These are phyloP conservation scores for Globisporangium mamillatum DNA, from an alignment of 352 stramenopile species.

Conservation along the genomic window DNA sequence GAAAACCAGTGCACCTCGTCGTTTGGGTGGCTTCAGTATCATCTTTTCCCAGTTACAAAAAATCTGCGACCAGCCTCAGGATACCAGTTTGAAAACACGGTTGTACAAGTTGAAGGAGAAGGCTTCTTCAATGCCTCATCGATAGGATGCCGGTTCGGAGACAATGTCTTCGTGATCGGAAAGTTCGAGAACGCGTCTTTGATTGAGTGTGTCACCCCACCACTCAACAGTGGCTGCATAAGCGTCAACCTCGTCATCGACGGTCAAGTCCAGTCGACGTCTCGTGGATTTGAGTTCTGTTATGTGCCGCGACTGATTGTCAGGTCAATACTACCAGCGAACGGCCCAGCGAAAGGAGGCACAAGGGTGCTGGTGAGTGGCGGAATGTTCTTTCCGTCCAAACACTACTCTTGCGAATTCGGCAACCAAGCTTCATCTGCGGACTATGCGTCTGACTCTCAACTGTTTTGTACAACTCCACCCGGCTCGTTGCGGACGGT, in stretches of 20 bases:
- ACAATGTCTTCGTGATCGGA: not conserved
- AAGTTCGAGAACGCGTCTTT: constrained; percentile 5
- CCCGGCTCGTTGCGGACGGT: constrained; percentile 20
- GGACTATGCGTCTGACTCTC: constrained; percentile 23
- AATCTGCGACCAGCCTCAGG: constrained; percentile 18
- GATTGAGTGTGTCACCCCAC: constrained; percentile 21
- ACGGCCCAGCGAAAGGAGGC: constrained; percentile 30
- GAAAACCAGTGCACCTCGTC: constrained; percentile 20
- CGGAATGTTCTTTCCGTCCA: constrained; percentile 21
- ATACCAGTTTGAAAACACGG: constrained; percentile 13
- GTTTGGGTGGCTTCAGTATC: constrained; percentile 18
- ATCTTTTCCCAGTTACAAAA: constrained; percentile 18
- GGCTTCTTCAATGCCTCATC: constrained; percentile 21
- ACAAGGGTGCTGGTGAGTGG: constrained; percentile 38
- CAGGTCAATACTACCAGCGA: constrained; percentile 29
- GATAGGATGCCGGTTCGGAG: constrained; percentile 7
- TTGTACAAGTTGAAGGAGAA: constrained; percentile 9
- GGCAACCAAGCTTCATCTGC: constrained; percentile 18
- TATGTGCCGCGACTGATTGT: constrained; percentile 12
- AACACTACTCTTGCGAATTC: constrained; percentile 29
- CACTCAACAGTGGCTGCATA: constrained; percentile 9
- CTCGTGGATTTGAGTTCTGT: constrained; percentile 9
- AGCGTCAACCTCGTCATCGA: constrained; percentile 7
- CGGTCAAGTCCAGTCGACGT: not conserved
- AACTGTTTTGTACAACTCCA: constrained; percentile 36